These are phyloP conservation scores for Eucalyptus polyanthemos DNA, from an alignment of 345 rosid genomes.

Conservation along the genomic window DNA sequence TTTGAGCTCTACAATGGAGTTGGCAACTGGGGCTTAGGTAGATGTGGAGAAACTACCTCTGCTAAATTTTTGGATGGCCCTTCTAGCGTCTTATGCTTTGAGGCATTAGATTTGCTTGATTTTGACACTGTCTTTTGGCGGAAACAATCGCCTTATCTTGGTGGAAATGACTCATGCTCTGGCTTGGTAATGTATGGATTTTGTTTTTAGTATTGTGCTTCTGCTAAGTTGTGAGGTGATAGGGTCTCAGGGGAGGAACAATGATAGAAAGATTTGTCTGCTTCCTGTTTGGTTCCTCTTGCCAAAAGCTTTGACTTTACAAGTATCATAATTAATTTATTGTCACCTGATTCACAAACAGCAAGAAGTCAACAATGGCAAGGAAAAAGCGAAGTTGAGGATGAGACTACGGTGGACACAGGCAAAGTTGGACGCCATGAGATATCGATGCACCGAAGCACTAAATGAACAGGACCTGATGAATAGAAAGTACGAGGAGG, in stretches of 20 bases:
- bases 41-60: neutral
- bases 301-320: neutral
- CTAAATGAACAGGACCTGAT: conserved; percentile 35
- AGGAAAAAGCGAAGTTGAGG: conserved; percentile 53
- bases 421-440: conserved; percentile 52
- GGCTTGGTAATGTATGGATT: neutral
- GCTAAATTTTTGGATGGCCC: neutral
- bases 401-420: conserved; percentile 79
- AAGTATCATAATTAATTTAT: neutral
- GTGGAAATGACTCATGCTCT: neutral
- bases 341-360: conserved; percentile 14
- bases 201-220: neutral
- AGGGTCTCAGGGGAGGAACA: neutral
- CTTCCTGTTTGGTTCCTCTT: neutral
- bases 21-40: neutral
- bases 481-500: conserved; percentile 55
- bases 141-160: neutral
- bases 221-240: neutral
- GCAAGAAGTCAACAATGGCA: conserved; percentile 28
- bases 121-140: neutral
- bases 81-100: neutral
- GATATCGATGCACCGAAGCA: conserved; percentile 33
- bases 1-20: neutral
- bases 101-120: neutral
- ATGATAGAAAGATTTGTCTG: neutral